Percentiles rank a stretch among this genome's conserved stretches.
Conservation (phyloP, 352 stramenopile genomes). For the Pythium coloratum region DNA sequence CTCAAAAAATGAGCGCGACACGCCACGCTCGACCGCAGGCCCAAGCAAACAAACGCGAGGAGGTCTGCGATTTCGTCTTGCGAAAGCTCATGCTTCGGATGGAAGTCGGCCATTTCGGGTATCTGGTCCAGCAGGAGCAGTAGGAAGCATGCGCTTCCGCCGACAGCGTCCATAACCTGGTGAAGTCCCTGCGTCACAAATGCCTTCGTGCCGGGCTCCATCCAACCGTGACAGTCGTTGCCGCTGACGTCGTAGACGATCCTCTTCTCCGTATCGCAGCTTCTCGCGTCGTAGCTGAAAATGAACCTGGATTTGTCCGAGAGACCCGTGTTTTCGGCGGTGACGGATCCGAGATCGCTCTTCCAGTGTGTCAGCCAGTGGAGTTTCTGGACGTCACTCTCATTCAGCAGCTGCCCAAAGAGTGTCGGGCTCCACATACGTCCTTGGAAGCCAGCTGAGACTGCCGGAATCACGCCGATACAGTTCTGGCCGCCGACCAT, state of each 20-base stretch:
- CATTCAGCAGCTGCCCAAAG: constrained; percentile 61
- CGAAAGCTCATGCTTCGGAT: constrained; percentile 66
- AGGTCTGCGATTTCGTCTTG: constrained; percentile 69
- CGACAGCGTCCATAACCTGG: constrained; percentile 65
- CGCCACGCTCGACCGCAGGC: constrained; percentile 52
- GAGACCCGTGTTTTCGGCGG: constrained; percentile 60
- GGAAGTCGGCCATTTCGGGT: constrained; percentile 75
- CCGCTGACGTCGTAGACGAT: constrained; percentile 76
- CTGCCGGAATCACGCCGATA: constrained; percentile 59
- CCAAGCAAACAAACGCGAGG: constrained; percentile 56
- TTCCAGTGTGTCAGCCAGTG: constrained; percentile 83
- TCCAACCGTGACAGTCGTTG: constrained; percentile 68
- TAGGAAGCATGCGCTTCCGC: constrained; percentile 71
- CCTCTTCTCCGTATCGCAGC: constrained; percentile 49
- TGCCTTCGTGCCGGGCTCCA: constrained; percentile 67
- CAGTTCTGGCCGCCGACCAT: constrained; percentile 74
- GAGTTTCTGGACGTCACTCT: constrained; percentile 65
- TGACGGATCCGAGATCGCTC: constrained; percentile 53
- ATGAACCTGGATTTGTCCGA: constrained; percentile 79
- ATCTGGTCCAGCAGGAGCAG: constrained; percentile 76
- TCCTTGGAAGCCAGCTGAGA: constrained; percentile 50
- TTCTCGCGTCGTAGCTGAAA: constrained; percentile 79
- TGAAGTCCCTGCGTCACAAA: constrained; percentile 64
- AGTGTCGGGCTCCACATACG: constrained; percentile 78
- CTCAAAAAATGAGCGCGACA: constrained; percentile 77